Evolutionary conservation across 2,329 filamentous ascomycete genomes (phyloP).

Genomic region (Paracorniculantispora psalliotae): DNA sequence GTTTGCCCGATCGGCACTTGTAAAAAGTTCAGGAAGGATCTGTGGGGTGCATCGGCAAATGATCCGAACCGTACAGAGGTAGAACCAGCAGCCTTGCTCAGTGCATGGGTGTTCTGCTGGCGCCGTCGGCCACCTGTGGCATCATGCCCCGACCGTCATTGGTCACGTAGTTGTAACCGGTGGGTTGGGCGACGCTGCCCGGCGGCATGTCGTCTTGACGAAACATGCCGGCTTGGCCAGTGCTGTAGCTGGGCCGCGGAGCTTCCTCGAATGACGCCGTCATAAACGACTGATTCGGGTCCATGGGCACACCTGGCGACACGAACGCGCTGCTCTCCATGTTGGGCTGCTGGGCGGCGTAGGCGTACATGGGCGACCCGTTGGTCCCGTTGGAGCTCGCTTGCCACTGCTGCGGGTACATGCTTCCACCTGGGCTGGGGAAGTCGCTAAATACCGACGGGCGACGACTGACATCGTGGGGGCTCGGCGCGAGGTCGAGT

Average conservation of each 20-base stretch:
- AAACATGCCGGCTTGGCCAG: constrained; percentile 28
- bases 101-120: constrained; percentile 25
- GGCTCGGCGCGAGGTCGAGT: constrained; percentile 41
- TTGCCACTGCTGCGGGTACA: constrained; percentile 44
- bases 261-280: constrained; percentile 30
- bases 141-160: constrained; percentile 28
- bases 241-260: constrained; percentile 29
- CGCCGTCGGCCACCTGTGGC: constrained; percentile 26
- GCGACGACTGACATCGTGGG: constrained; percentile 42
- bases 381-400: constrained; percentile 36
- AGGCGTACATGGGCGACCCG: constrained; percentile 42
- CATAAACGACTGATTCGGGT: constrained; percentile 30
- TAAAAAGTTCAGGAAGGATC: neutral
- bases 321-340: constrained; percentile 28
- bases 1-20: neutral
- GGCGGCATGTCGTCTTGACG: constrained; percentile 27
- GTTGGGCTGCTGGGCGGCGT: constrained; percentile 34
- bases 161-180: constrained; percentile 32
- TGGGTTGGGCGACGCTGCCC: constrained; percentile 24
- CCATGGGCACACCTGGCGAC: constrained; percentile 27
- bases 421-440: constrained; percentile 30
- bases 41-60: neutral
- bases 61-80: neutral
- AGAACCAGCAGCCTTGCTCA: neutral
- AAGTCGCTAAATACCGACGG: constrained; percentile 46